Conservation (phyloP, 768 basidiomycete genomes). For the Coprinopsis marcescibilis region DNA sequence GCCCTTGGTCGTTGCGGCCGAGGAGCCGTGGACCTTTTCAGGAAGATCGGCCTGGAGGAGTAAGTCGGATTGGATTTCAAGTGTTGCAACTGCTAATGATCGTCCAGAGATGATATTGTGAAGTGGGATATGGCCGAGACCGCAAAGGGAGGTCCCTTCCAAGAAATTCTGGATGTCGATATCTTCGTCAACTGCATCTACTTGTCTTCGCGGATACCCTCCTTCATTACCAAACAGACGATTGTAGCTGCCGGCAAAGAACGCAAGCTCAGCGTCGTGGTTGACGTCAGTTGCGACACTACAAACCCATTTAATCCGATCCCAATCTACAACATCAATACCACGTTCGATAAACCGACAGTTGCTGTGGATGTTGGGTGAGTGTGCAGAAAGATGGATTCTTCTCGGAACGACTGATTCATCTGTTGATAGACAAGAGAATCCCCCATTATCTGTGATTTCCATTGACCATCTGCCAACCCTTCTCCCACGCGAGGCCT, state of each 20-base stretch:
- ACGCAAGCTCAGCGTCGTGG: conserved; percentile 74
- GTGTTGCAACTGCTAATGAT: conserved; percentile 9
- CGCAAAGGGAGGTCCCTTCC: conserved; percentile 92
- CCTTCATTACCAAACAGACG: conserved; percentile 71
- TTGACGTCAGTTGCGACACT: conserved; percentile 98
- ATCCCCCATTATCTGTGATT: conserved; percentile 74
- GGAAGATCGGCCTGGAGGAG: conserved; percentile 94
- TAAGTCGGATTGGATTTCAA: conserved; percentile 34
- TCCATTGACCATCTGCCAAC: conserved; percentile 98
- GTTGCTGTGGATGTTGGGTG: conserved; percentile 80
- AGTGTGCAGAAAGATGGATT: conserved; percentile 27
- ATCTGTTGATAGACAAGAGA: conserved; percentile 39
- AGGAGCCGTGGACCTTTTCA: conserved; percentile 92
- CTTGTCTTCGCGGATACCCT: conserved; percentile 76
- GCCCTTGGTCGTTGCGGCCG: conserved; percentile 92
- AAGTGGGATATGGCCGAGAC: conserved; percentile 99
- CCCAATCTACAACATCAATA: conserved; percentile 91
- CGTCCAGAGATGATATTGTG: conserved; percentile 75
- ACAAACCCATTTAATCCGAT: conserved; percentile 98
- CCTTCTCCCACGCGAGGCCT: conserved; percentile 89
- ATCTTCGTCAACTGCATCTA: conserved; percentile 99
- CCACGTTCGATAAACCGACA: conserved; percentile 88
- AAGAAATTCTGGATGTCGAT: conserved; percentile 93
- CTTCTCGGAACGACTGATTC: conserved; percentile 14
- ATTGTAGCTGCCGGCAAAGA: conserved; percentile 65